Percentiles rank a stretch among this genome's conserved stretches.
phyloP scores from a whole-genome alignment of 73 alveolate species.

The Breviolum minutum region DNA sequence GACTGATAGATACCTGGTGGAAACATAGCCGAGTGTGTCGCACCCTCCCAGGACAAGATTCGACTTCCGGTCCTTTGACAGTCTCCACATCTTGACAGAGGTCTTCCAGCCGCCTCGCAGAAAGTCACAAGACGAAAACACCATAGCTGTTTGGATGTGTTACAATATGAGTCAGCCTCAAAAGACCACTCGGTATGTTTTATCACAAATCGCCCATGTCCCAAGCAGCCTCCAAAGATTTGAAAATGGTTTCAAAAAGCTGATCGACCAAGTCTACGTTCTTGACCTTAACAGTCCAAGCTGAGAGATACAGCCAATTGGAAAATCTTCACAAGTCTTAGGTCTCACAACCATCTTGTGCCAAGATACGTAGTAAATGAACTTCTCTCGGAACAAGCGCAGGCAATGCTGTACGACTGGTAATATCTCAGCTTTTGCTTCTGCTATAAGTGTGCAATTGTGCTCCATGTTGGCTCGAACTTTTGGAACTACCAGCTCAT shows the following conservation, averaged over 20 bases:
- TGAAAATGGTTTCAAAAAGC: slow-evolving; percentile 95
- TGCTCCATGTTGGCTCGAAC: slow-evolving; percentile 99
- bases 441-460: slow-evolving; percentile 98
- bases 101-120: slow-evolving; percentile 91
- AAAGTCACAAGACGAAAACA: neutral
- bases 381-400: slow-evolving; percentile 98
- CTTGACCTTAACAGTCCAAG: slow-evolving; percentile 22
- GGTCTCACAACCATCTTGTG: neutral
- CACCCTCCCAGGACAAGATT: too few species aligned
- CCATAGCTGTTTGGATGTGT: too few species aligned
- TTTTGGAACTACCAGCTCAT: slow-evolving; percentile 99
- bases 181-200: neutral
- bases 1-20: slow-evolving; percentile 51
- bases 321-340: neutral
- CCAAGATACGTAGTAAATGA: slow-evolving; percentile 97
- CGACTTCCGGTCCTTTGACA: slow-evolving; percentile 63
- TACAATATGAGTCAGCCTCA: too few species aligned
- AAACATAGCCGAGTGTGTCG: neutral
- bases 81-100: slow-evolving; percentile 96
- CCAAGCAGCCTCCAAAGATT: slow-evolving; percentile 91
- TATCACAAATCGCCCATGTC: neutral
- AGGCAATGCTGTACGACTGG: slow-evolving; percentile 98
- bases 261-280: slow-evolving; percentile 93
- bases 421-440: slow-evolving; percentile 98
- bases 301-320: neutral